Evolutionary conservation across 371 early-diverging fungal genomes (phyloP).

Genomic region (Rhizomucor pusillus): DNA sequence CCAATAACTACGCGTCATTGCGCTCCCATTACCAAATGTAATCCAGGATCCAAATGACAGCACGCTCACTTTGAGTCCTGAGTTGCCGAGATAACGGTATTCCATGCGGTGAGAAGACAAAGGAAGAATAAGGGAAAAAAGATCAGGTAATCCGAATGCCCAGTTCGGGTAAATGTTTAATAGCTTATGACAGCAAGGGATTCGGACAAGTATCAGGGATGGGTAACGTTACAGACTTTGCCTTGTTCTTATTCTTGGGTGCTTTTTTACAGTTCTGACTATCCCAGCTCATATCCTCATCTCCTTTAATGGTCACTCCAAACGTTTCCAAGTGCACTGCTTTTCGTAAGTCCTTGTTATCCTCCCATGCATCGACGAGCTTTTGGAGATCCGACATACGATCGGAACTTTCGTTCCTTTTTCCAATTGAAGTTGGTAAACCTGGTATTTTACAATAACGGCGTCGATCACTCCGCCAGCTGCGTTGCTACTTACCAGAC

Average conservation of each 20-base stretch:
- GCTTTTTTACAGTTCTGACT: slow-evolving; percentile 21
- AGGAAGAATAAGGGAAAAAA: slow-evolving; percentile 4
- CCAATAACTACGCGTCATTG: background rate
- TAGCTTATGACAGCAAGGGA: slow-evolving; percentile 10
- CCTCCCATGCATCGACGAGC: slow-evolving; percentile 29
- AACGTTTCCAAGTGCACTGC: slow-evolving; percentile 31
- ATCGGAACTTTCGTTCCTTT: slow-evolving; percentile 41
- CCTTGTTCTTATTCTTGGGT: slow-evolving; percentile 8
- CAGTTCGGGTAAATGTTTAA: background rate
- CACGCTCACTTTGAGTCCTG: slow-evolving; percentile 74
- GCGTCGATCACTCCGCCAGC: background rate
- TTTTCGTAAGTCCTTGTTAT: slow-evolving; percentile 30
- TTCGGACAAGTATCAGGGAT: slow-evolving; percentile 38
- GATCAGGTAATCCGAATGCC: background rate
- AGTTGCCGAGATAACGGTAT: slow-evolving; percentile 77
- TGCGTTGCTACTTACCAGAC: slow-evolving; percentile 31
- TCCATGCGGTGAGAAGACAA: slow-evolving; percentile 53
- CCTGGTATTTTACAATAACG: background rate
- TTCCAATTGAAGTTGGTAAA: background rate
- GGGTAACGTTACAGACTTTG: slow-evolving; percentile 18
- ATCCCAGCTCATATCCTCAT: slow-evolving; percentile 30
- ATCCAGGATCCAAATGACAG: slow-evolving; percentile 53
- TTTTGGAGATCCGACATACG: slow-evolving; percentile 39
- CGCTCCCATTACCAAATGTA: slow-evolving; percentile 54
- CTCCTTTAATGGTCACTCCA: slow-evolving; percentile 33